Evolutionary conservation across 768 basidiomycete species (phyloP).

Genomic region (Lactarius psammicola): DNA sequence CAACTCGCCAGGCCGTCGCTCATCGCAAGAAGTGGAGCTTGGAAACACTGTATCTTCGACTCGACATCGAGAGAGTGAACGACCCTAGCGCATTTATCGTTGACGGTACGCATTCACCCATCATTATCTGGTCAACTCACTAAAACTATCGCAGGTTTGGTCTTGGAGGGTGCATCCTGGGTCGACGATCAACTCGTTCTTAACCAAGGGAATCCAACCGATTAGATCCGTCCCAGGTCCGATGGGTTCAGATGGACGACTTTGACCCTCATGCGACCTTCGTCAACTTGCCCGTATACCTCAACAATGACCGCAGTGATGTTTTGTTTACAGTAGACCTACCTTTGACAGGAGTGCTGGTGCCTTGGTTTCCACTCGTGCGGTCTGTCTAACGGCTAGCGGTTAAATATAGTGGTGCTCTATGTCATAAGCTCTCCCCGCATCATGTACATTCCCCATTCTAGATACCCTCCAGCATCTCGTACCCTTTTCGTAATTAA

Average conservation of each 20-base stretch:
- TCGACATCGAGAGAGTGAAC: constrained; percentile 80
- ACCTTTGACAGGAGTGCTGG: constrained; percentile 65
- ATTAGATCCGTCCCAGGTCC: constrained; percentile 77
- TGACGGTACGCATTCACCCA: constrained; percentile 61
- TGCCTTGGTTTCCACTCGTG: constrained; percentile 77
- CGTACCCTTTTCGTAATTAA: constrained; percentile 1
- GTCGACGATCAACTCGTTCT: constrained; percentile 62
- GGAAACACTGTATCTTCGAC: constrained; percentile 75
- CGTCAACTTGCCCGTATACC: constrained; percentile 88
- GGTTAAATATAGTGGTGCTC: constrained; percentile 12
- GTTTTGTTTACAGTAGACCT: constrained; percentile 89
- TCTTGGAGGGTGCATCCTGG: constrained; percentile 86
- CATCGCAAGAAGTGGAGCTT: constrained; percentile 91
- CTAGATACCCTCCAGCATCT: constrained; percentile 10
- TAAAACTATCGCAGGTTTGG: constrained; percentile 57
- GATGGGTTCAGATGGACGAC: constrained; percentile 69
- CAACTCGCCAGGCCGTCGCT: constrained; percentile 93
- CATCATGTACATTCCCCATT: constrained; percentile 12
- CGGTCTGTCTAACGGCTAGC: constrained; percentile 81
- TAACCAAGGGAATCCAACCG: constrained; percentile 84
- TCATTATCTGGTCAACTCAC: constrained; percentile 19
- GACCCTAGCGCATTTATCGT: constrained; percentile 80
- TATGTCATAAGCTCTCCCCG: background rate
- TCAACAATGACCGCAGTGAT: constrained; percentile 86
- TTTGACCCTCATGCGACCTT: constrained; percentile 43